Evolutionary conservation across 148 eudicot species (phyloP).

Genomic region (Limonium bicolor): DNA sequence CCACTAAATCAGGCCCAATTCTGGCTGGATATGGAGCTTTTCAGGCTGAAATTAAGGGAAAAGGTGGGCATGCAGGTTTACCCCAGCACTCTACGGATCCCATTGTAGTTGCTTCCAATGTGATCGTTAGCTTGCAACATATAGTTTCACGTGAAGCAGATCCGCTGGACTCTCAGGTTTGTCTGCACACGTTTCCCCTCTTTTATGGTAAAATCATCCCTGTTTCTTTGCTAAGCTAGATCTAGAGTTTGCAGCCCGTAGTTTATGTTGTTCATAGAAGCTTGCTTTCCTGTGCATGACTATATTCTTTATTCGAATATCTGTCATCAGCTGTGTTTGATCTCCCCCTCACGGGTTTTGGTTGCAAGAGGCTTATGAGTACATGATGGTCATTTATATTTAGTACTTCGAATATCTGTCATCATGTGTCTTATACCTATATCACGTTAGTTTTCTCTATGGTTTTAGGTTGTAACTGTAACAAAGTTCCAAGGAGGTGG

Average conservation of each 20-base stretch:
- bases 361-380: not conserved
- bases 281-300: not conserved
- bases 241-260: not conserved
- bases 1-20: slow-evolving; percentile 45
- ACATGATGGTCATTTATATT: not conserved
- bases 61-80: slow-evolving; percentile 81
- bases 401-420: not conserved
- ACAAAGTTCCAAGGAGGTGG: slow-evolving; percentile 90
- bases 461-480: slow-evolving; percentile 79
- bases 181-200: not conserved
- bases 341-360: not conserved
- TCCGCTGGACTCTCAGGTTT: slow-evolving; percentile 75
- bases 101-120: slow-evolving; percentile 61
- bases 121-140: slow-evolving; percentile 54
- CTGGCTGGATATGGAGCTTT: slow-evolving; percentile 60
- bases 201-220: not conserved
- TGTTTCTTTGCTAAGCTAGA: not conserved
- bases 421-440: not conserved
- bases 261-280: not conserved
- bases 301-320: not conserved
- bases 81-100: slow-evolving; percentile 75
- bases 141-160: slow-evolving; percentile 87
- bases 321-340: not conserved
- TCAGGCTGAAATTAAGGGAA: slow-evolving; percentile 62
- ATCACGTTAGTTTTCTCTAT: not conserved